A percentile compares a stretch with the other conserved stretches of the same genome.
phyloP scores from a whole-genome alignment of 2,329 filamentous ascomycete species.

The Hypoxylon sp. region DNA sequence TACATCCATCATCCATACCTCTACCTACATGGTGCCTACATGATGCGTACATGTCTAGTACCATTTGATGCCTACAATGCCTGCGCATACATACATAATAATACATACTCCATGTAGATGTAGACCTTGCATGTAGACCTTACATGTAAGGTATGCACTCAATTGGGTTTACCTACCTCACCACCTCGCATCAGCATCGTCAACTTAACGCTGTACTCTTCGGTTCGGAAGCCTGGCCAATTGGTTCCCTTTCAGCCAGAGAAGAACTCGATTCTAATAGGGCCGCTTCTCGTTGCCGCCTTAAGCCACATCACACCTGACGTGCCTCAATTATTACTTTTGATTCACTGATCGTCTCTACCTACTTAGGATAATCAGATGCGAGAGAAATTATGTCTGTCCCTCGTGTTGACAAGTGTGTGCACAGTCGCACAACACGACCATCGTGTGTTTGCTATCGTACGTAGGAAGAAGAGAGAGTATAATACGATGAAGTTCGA shows the following conservation, averaged over 20 bases:
- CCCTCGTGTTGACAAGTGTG: conserved; percentile 35
- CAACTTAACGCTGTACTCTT: conserved; percentile 29
- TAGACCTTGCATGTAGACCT: too few relatives aligned
- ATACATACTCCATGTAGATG: background rate
- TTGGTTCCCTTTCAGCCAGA: conserved; percentile 42
- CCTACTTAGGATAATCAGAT: conserved; percentile 42
- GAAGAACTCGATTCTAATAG: conserved; percentile 34
- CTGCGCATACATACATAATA: conserved; percentile 7
- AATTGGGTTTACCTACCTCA: conserved; percentile 30
- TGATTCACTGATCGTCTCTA: conserved; percentile 37
- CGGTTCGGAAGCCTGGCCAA: conserved; percentile 40
- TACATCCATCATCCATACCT: background rate
- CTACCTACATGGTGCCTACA: background rate
- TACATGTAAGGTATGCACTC: conserved; percentile 20
- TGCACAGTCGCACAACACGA: conserved; percentile 40
- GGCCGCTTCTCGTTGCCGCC: conserved; percentile 45
- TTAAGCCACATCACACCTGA: conserved; percentile 46
- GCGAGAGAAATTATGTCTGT: conserved; percentile 16
- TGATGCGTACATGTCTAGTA: background rate
- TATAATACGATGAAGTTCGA: conserved; percentile 1
- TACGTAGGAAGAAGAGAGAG: conserved; percentile 20
- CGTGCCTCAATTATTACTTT: conserved; percentile 38
- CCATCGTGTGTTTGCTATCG: conserved; percentile 38
- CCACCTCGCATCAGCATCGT: conserved; percentile 37
- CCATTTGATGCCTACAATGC: background rate